Base-by-base conservation (phyloP, 345 rosid species). In the Acer campestre region DNA sequence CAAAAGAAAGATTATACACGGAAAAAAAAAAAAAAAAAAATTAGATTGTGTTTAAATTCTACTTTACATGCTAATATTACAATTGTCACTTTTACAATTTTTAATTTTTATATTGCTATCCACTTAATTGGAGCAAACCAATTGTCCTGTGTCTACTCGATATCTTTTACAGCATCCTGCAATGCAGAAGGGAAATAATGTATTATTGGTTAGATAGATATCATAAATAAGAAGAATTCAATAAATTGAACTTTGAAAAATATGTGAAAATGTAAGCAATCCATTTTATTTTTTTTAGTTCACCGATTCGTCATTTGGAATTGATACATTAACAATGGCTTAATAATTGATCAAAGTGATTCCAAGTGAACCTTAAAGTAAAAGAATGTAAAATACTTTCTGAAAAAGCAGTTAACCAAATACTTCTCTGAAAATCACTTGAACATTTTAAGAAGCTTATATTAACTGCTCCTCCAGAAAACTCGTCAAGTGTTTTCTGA, bases 111-210 rank as follows among this genome's bases (percentile, higher is more conserved):
- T 48, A 44, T 27, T 29, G 31, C 10, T 40, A 11, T 29, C 25
- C 67, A 68, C 80, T 59, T 67, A 61, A 48, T 13, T 20, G 48
- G 61, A 58, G n/a, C 46, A 63, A 29, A 49, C 20, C n/a, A 64
- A 11, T 6, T 46, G 49, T 35, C 38, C 7, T 25, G 27, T 22
- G 58, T 79, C 84, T 84, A 88, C 68, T 90, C 93, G 4, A 88
- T 92, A 67, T 90, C 96, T 75, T 88, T 88, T 7, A 92, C 82
- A 10, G 94, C 96, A 80, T 92, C 94, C 96, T 92, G 89, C 82
- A 86, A 75, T 9, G 25, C n/a, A 29, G 10, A 74, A 31, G 3
- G 40, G n/a, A 22, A 6, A 29, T 29, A 10, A 13, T 7, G 6
- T 48, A 8, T 40, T 29, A 51, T 53, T 18, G 7, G 53, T 25